Base-by-base conservation (phyloP, 495 filamentous ascomycete species). In the Elaphomyces granulatus region DNA sequence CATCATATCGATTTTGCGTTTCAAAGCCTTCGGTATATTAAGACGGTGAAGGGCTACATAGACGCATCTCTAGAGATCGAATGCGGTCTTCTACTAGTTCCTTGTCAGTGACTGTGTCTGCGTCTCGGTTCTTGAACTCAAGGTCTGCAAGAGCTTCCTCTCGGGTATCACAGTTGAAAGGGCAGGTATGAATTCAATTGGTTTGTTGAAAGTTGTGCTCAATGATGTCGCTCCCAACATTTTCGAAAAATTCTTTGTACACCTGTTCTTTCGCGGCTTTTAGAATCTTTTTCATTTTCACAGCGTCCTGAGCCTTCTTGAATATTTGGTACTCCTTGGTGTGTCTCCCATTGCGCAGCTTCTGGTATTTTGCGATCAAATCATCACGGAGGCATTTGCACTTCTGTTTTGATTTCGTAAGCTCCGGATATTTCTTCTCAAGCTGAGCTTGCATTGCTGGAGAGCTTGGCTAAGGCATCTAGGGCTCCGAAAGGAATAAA, bases 41-140 rank as follows among this genome's bases (percentile, higher is more conserved):
- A 54, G 45, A 12, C 17, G 14, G n/a, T 54, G 19, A 10, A 54
- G 44, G 12, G 26, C 18, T 18, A 54, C 18, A 21, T n/a, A 54
- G 42, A 16, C 42, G 39, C 36, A 54, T 23, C 16, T 54, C 48
- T 8, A 54, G 19, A 8, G 48, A 54, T 10, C 36, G 32, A 35
- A 54, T 54, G 15, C 42, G 44, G 26, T 54, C 52, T 34, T 47
- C 39, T 21, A 54, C 14, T 35, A 51, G 40, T 30, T 47, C 41
- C 12, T 20, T 8, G 38, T 49, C 42, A 35, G 34, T n/a, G 20
- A 51, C 41, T 1, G 12, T 37, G 33, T 51, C 37, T 3, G 43
- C 36, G 46, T 54, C 42, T 33, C 49, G 31, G 14, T 54, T 51
- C 37, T 54, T 48, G 30, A 51, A 54, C 34, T 54, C 39, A 38